phyloP scores from a whole-genome alignment of 805 yeast genomes.

The Kurtzmaniella cleridarum region DNA sequence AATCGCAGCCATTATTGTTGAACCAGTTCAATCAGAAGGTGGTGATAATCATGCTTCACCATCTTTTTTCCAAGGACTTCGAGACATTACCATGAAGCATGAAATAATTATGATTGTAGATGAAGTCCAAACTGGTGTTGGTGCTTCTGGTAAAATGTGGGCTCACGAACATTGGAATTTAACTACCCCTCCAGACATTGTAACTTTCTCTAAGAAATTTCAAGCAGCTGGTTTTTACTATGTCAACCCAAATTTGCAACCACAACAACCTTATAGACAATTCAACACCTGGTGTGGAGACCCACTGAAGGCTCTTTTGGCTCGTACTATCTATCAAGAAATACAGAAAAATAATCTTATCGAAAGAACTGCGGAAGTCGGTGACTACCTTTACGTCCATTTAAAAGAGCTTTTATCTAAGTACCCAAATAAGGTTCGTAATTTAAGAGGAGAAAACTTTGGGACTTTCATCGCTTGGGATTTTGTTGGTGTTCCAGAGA shows the following conservation, averaged over 20 bases:
- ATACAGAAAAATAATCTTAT: conserved; percentile 45
- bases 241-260: conserved; percentile 53
- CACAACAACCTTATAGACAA: conserved; percentile 60
- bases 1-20: conserved; percentile 50
- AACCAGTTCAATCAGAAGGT: conserved; percentile 70
- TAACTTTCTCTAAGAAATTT: conserved; percentile 67
- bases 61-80: conserved; percentile 55
- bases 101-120: conserved; percentile 60
- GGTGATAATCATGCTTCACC: conserved; percentile 70
- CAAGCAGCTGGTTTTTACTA: conserved; percentile 71
- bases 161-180: conserved; percentile 67
- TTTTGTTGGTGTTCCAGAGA: conserved; percentile 34
- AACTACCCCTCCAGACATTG: conserved; percentile 60
- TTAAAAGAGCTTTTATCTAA: conserved; percentile 35
- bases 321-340: conserved; percentile 55
- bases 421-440: conserved; percentile 37
- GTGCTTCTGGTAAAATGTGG: conserved; percentile 70
- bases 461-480: conserved; percentile 70
- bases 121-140: conserved; percentile 74
- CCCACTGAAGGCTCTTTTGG: conserved; percentile 62
- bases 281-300: conserved; percentile 81
- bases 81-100: conserved; percentile 54
- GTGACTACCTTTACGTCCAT: conserved; percentile 46
- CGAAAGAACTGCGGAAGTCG: conserved; percentile 44
- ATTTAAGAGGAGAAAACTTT: conserved; percentile 57